These are phyloP conservation scores for Phytophthora sojae DNA, from an alignment of 352 stramenopile genomes.

Conservation along the genomic window DNA sequence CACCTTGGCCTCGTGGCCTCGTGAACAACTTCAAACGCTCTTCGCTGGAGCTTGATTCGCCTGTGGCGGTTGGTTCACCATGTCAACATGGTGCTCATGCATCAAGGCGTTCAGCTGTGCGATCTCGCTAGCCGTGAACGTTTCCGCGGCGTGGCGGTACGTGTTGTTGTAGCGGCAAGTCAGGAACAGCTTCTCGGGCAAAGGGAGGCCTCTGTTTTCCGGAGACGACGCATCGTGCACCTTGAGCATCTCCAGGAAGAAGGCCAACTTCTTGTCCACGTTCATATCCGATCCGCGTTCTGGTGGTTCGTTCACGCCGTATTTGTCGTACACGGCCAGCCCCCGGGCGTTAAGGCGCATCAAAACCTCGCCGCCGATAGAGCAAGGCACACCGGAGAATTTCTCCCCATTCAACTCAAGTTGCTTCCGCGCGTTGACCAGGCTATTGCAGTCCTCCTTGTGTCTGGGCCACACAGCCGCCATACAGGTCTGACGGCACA, in stretches of 20 bases:
- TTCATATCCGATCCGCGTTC: conserved; percentile 27
- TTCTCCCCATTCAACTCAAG: not conserved
- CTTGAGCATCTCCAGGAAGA: conserved; percentile 38
- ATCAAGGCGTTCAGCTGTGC: conserved; percentile 32
- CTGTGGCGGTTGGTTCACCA: not conserved
- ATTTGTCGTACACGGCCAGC: conserved; percentile 24
- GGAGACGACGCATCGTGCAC: conserved; percentile 30
- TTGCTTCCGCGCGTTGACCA: conserved; percentile 27
- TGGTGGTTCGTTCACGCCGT: conserved; percentile 26
- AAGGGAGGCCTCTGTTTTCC: conserved; percentile 27
- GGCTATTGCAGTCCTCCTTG: conserved; percentile 35
- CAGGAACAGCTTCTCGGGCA: conserved; percentile 44
- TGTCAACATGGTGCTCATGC: conserved; percentile 26
- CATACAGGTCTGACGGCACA: conserved; percentile 39
- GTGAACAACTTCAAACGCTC: too few relatives aligned
- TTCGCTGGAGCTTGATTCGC: too few relatives aligned
- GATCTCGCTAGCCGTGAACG: conserved; percentile 31
- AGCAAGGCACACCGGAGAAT: conserved; percentile 6
- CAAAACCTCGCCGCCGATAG: conserved; percentile 4
- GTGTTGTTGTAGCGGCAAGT: conserved; percentile 47
- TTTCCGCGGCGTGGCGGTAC: conserved; percentile 35
- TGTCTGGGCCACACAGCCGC: conserved; percentile 31
- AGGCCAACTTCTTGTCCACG: conserved; percentile 31
- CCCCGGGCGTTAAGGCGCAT: conserved; percentile 15
- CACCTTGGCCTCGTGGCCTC: too few relatives aligned